Conservation (phyloP, 2,329 filamentous ascomycete genomes). For the Trichoderma sp. region DNA sequence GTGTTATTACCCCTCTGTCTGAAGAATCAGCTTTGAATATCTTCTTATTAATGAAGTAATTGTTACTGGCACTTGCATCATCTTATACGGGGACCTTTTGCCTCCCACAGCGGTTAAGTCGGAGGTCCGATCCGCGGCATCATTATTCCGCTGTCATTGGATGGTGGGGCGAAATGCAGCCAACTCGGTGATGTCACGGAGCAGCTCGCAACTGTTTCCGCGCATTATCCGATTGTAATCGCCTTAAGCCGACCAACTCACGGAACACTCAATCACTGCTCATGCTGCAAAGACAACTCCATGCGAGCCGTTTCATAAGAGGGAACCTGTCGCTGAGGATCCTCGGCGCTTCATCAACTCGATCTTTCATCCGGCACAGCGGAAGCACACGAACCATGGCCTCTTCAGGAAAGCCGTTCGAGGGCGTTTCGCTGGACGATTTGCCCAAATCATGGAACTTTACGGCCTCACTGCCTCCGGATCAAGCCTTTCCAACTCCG, state of each 20-base stretch:
- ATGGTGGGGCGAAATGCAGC: conserved; percentile 1
- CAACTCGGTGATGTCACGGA: conserved; percentile 16
- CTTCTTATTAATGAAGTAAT: neutral
- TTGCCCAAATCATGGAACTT: conserved; percentile 65
- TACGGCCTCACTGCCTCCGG: conserved; percentile 68
- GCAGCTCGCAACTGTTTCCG: neutral
- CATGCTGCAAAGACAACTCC: conserved; percentile 8
- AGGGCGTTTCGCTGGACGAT: conserved; percentile 46
- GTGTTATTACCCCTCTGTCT: neutral
- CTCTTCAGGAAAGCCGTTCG: conserved; percentile 16
- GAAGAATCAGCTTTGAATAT: neutral
- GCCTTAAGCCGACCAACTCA: neutral
- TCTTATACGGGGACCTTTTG: neutral
- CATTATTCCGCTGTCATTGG: neutral
- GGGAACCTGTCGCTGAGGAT: conserved; percentile 34
- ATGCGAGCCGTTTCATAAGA: neutral
- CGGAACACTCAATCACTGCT: neutral
- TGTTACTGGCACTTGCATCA: neutral
- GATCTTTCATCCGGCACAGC: neutral
- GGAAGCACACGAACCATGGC: conserved; percentile 8
- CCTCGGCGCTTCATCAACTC: conserved; percentile 29
- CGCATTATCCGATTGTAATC: conserved; percentile 9
- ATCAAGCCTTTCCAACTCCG: conserved; percentile 76
- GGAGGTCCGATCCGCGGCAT: neutral
- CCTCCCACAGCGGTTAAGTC: neutral